phyloP scores from a whole-genome alignment of 768 basidiomycete genomes.

The Podaxis pistillaris region DNA sequence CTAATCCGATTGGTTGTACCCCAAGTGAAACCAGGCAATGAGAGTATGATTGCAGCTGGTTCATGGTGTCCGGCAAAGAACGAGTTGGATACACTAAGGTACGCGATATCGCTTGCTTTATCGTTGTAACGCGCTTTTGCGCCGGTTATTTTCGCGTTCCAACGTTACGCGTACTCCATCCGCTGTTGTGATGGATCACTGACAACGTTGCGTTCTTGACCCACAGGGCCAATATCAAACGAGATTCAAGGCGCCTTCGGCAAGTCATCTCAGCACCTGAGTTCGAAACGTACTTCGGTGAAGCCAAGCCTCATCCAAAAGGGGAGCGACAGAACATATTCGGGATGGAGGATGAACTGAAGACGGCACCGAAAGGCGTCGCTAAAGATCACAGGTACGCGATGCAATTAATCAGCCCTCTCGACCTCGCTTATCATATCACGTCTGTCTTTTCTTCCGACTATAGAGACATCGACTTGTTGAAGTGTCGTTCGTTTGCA shows the following conservation, averaged over 20 bases:
- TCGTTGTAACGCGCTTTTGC: background rate
- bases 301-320: slow-evolving; percentile 57
- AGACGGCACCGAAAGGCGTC: slow-evolving; percentile 89
- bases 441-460: background rate
- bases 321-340: slow-evolving; percentile 77
- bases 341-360: slow-evolving; percentile 84
- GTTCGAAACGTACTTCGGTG: slow-evolving; percentile 80
- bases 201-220: background rate
- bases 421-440: background rate
- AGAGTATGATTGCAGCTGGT: slow-evolving; percentile 77
- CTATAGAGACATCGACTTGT: slow-evolving; percentile 82
- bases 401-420: background rate
- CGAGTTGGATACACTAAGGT: slow-evolving; percentile 78
- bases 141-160: background rate
- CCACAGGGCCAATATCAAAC: slow-evolving; percentile 59
- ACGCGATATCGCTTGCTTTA: slow-evolving; percentile 14
- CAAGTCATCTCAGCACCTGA: slow-evolving; percentile 60
- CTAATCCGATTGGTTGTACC: background rate
- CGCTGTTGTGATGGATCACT: background rate
- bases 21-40: slow-evolving; percentile 62
- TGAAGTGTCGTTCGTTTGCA: slow-evolving; percentile 79
- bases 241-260: slow-evolving; percentile 60
- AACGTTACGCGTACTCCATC: background rate
- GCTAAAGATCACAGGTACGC: slow-evolving; percentile 75
- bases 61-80: slow-evolving; percentile 77